phyloP scores from a whole-genome alignment of 768 basidiomycete genomes.

The Steccherinum ochraceum region DNA sequence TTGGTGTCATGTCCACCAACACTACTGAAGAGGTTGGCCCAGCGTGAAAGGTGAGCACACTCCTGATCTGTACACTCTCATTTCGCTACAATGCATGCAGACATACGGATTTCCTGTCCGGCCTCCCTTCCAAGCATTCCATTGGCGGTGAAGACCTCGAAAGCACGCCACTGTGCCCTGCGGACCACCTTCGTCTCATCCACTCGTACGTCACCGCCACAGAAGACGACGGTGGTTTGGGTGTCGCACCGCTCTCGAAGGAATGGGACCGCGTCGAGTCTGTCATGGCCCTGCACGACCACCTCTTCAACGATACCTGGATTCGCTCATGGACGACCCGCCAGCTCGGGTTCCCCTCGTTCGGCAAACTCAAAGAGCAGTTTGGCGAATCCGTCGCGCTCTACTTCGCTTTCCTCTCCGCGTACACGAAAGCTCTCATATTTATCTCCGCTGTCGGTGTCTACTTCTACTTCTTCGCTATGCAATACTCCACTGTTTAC shows the following conservation, averaged over 20 bases:
- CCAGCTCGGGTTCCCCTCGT: conserved; percentile 54
- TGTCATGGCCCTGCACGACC: conserved; percentile 81
- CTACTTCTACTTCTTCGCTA: conserved; percentile 61
- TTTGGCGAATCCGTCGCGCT: conserved; percentile 81
- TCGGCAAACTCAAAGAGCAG: conserved; percentile 71
- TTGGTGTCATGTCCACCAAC: conserved; percentile 66
- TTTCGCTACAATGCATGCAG: conserved; percentile 26
- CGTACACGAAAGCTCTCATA: conserved; percentile 75
- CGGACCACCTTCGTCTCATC: conserved; percentile 78
- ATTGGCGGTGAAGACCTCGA: conserved; percentile 36
- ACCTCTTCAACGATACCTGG: conserved; percentile 75
- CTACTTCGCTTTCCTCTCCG: conserved; percentile 84
- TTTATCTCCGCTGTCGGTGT: conserved; percentile 71
- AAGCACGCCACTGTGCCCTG: conserved; percentile 47
- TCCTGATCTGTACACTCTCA: not conserved
- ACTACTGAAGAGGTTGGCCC: conserved; percentile 58
- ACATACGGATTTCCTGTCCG: conserved; percentile 71
- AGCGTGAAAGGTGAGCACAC: conserved; percentile 74
- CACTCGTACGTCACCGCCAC: conserved; percentile 66
- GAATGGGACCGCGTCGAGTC: conserved; percentile 80
- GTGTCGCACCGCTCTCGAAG: conserved; percentile 62
- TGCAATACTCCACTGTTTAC: conserved; percentile 72
- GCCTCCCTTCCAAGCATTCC: conserved; percentile 52
- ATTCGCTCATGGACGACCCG: conserved; percentile 66
- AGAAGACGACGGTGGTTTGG: conserved; percentile 74